Evolutionary conservation across 2,329 filamentous ascomycete species (phyloP), one percentile per base, ranked within the genome.

Genomic region (Stagonosporopsis vannaccii): DNA sequence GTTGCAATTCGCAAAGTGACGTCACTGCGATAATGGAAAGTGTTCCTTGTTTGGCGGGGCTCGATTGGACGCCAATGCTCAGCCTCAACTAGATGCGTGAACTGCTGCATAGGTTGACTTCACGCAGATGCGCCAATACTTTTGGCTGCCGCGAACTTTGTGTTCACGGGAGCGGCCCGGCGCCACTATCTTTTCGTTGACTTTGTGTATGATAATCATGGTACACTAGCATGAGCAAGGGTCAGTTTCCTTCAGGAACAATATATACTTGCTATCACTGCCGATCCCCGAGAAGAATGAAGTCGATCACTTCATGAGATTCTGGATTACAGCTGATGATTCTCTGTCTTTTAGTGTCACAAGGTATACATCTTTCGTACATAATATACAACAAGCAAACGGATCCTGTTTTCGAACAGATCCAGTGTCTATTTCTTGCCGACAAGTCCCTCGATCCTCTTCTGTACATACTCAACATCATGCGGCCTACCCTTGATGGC

Each of bases 401-500:
- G 28, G 15, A 37, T 22, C 22, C 22, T 13, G 4, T 17, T 15
- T n/a, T 9, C 15, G n/a, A 12, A 11, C 32, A 2, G 9, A 2
- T 12, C 3, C n/a, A 5, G 8, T 15, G 6, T 13, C 32, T 26
- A 69, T 60, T 69, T 69, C 40, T 58, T 61, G 9, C 65, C 67
- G 23, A 69, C 47, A 33, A 61, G 43, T 51, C 69, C 66, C 77
- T 88, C 88, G 45, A 90, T 85, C 64, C 88, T 75, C 65, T 78
- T 84, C 4, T 82, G 83, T 43, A 92, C 77, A 61, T 84, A 81
- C 48, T 81, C 82, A 75, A 82, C 86, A 69, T 91, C 85, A 32
- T 90, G 82, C 35, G 84, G 81, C 75, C 87, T 87, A 32, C 85
- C 88, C 56, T 87, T 84, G 25, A 90, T 75, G 4, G 78, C 81